Percentiles rank a stretch among this genome's conserved stretches.
These are phyloP conservation scores for Penstemon davidsonii DNA, from an alignment of 257 asterid genomes.

Conservation along the genomic window DNA sequence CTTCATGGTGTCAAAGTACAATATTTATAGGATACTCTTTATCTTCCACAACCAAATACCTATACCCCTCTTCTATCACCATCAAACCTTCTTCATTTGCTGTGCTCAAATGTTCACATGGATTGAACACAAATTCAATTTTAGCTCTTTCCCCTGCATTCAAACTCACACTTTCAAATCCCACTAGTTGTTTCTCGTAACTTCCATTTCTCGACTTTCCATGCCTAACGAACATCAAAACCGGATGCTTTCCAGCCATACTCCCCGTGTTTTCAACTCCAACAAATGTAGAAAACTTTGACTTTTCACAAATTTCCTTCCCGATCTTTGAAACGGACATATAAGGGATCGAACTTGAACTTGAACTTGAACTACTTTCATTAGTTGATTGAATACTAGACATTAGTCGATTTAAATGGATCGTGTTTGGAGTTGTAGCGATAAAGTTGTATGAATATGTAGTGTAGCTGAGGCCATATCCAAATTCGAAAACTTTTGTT, in stretches of 20 bases:
- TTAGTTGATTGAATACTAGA: background rate
- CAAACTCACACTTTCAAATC: conserved; percentile 53
- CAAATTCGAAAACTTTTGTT: conserved; percentile 56
- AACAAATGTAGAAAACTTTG: conserved; percentile 28
- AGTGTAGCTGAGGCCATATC: conserved; percentile 71
- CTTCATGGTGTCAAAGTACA: conserved; percentile 32
- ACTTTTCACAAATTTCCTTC: background rate
- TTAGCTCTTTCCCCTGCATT: conserved; percentile 40
- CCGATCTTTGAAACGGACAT: background rate
- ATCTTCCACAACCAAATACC: conserved; percentile 47
- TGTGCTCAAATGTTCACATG: conserved; percentile 64
- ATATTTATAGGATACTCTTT: conserved; percentile 48
- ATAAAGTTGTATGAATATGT: background rate
- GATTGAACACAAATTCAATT: conserved; percentile 48
- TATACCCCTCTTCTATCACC: conserved; percentile 65
- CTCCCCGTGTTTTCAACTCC: conserved; percentile 53
- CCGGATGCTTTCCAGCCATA: conserved; percentile 51
- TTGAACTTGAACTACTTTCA: background rate
- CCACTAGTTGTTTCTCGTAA: conserved; percentile 48
- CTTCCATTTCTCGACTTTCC: conserved; percentile 53
- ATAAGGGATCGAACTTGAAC: background rate
- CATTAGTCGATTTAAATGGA: conserved; percentile 26
- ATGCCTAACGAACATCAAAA: conserved; percentile 52
- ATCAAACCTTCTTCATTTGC: conserved; percentile 59
- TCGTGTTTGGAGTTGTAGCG: conserved; percentile 33